Conservation (phyloP, 371 early-diverging fungal species). For the Mucor mucedo region DNA sequence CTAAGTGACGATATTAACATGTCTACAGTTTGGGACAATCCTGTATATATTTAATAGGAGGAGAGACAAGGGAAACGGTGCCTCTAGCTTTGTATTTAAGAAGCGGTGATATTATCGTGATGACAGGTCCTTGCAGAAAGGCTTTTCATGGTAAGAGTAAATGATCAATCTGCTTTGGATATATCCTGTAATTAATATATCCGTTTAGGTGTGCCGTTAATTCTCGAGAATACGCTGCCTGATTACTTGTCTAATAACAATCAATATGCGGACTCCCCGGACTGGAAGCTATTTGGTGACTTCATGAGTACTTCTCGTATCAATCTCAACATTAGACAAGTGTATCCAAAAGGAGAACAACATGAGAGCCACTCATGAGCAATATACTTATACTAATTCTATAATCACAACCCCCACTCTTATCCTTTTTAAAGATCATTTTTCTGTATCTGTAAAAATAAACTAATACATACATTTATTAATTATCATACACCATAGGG, state of each 20-base stretch:
- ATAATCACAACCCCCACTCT: too few relatives aligned
- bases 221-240: slow-evolving; percentile 37
- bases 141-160: slow-evolving; percentile 76
- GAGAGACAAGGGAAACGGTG: slow-evolving; percentile 62
- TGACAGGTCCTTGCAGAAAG: slow-evolving; percentile 75
- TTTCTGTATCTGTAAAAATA: background rate
- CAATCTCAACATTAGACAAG: slow-evolving; percentile 55
- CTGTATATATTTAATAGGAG: slow-evolving; percentile 84
- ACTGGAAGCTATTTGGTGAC: slow-evolving; percentile 65
- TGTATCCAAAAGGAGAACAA: slow-evolving; percentile 19
- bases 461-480: background rate
- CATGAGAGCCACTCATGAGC: background rate
- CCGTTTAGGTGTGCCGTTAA: slow-evolving; percentile 32
- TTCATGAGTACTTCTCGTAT: slow-evolving; percentile 68
- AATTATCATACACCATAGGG: slow-evolving; percentile 23
- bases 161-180: background rate
- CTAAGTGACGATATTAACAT: background rate
- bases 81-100: slow-evolving; percentile 73
- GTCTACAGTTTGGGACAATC: slow-evolving; percentile 70
- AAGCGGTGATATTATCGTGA: slow-evolving; percentile 85
- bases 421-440: background rate
- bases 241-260: slow-evolving; percentile 28
- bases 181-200: background rate
- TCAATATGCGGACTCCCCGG: slow-evolving; percentile 27
- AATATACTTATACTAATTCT: too few relatives aligned